A percentile compares a stretch with the other conserved stretches of the same genome.
Conservation (phyloP, 106 monocot species). For the Vanilla planifolia region DNA sequence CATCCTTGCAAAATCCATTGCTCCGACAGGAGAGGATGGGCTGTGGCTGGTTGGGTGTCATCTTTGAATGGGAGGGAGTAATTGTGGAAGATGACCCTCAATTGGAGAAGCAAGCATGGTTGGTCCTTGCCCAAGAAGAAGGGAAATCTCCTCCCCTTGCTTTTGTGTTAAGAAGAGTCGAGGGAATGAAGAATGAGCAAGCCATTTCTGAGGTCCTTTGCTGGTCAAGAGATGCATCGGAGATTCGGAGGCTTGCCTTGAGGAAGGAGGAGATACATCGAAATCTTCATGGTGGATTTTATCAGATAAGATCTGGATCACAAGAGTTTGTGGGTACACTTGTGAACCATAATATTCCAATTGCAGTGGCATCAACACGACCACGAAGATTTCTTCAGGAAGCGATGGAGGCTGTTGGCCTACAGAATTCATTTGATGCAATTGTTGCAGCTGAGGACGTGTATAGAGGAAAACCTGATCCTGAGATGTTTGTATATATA, state of each 20-base stretch:
- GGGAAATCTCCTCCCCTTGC: slow-evolving; percentile 72
- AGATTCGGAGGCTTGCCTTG: slow-evolving; percentile 49
- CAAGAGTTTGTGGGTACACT: slow-evolving; percentile 65
- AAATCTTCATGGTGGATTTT: slow-evolving; percentile 41
- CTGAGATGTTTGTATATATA: slow-evolving; percentile 85
- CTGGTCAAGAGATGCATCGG: slow-evolving; percentile 77
- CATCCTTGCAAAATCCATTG: slow-evolving; percentile 74
- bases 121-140: slow-evolving; percentile 61
- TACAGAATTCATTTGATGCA: slow-evolving; percentile 37
- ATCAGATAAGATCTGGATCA: slow-evolving; percentile 57
- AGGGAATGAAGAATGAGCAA: slow-evolving; percentile 97
- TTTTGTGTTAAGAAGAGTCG: slow-evolving; percentile 59
- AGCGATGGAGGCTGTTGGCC: slow-evolving; percentile 58
- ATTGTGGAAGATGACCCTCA: slow-evolving; percentile 68
- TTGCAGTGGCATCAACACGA: slow-evolving; percentile 70
- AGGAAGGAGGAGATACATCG: slow-evolving; percentile 68
- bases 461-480: slow-evolving; percentile 85
- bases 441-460: slow-evolving; percentile 83
- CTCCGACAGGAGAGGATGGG: slow-evolving; percentile 81
- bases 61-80: slow-evolving; percentile 93
- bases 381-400: slow-evolving; percentile 49
- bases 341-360: slow-evolving; percentile 64
- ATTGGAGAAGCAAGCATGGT: slow-evolving; percentile 72
- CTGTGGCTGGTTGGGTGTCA: slow-evolving; percentile 83
- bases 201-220: slow-evolving; percentile 91